Conservation (phyloP, 2,329 filamentous ascomycete species). For the Fonsecaea pedrosoi region DNA sequence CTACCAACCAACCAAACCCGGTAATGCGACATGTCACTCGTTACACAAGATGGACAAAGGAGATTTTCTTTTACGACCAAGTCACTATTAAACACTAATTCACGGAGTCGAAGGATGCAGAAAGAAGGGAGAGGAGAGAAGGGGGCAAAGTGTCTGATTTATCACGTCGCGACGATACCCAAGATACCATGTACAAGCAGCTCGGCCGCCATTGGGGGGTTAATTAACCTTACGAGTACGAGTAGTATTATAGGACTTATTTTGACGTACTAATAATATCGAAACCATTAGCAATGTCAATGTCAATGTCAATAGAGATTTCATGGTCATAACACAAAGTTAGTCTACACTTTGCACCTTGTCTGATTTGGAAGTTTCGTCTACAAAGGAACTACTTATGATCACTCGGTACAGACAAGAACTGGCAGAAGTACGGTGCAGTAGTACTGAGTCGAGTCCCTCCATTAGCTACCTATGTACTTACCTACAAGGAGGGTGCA, state of each 20-base stretch:
- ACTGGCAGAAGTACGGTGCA: too few species aligned
- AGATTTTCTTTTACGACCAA: neutral
- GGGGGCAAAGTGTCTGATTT: conserved; percentile 11
- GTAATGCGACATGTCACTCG: conserved; percentile 20
- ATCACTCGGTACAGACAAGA: too few species aligned
- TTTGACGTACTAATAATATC: conserved; percentile 13
- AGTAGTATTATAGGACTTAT: conserved; percentile 3
- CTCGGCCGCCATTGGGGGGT: neutral
- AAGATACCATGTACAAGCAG: conserved; percentile 19
- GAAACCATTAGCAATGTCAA: conserved; percentile 7
- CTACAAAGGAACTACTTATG: too few species aligned
- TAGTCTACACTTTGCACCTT: neutral
- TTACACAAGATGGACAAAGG: conserved; percentile 14
- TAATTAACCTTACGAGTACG: too few species aligned
- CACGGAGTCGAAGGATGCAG: conserved; percentile 1
- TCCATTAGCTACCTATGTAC: too few species aligned
- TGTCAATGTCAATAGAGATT: neutral
- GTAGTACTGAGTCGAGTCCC: too few species aligned
- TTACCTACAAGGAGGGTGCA: too few species aligned
- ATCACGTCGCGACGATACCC: conserved; percentile 24
- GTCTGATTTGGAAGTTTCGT: neutral
- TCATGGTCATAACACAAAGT: too few species aligned
- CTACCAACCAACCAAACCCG: neutral
- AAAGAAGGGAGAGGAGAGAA: neutral
- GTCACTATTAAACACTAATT: conserved; percentile 3